A percentile compares a stretch with the other conserved stretches of the same genome.
Conservation (phyloP, 2,329 filamentous ascomycete species). For the Talaromyces islandicus region DNA sequence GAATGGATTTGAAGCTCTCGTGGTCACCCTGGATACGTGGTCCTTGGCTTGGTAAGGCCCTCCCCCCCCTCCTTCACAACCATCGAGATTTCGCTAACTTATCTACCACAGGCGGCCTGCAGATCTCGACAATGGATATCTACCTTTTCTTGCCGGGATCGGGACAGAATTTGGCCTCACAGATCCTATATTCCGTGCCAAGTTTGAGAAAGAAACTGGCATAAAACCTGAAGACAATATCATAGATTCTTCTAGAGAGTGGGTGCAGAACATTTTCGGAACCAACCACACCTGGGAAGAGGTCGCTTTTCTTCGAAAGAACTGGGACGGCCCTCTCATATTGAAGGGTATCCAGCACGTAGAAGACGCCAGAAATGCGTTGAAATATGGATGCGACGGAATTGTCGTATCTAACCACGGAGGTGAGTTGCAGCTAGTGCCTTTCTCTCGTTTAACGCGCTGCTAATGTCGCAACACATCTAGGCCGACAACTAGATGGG, state of each 20-base stretch:
- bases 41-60: slow-evolving; percentile 52
- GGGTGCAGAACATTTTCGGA: slow-evolving; percentile 48
- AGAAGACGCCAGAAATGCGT: slow-evolving; percentile 7
- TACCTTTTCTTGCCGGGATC: slow-evolving; percentile 52
- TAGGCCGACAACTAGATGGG: slow-evolving; percentile 42
- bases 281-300: slow-evolving; percentile 56
- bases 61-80: background rate
- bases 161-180: slow-evolving; percentile 59
- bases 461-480: slow-evolving; percentile 47
- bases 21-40: slow-evolving; percentile 37
- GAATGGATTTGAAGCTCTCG: slow-evolving; percentile 14
- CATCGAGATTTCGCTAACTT: background rate
- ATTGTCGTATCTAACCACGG: slow-evolving; percentile 39
- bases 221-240: slow-evolving; percentile 43
- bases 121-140: slow-evolving; percentile 55
- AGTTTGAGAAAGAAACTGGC: slow-evolving; percentile 48
- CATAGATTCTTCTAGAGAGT: slow-evolving; percentile 46
- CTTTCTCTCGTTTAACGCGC: slow-evolving; percentile 52
- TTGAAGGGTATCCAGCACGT: slow-evolving; percentile 10
- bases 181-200: slow-evolving; percentile 59
- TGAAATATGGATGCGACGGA: slow-evolving; percentile 20
- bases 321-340: slow-evolving; percentile 51
- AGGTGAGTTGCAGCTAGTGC: background rate
- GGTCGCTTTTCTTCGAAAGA: slow-evolving; percentile 49
- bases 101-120: slow-evolving; percentile 43